phyloP scores from a whole-genome alignment of 164 flowering plant genomes.

The Aristolochia fimbriata region DNA sequence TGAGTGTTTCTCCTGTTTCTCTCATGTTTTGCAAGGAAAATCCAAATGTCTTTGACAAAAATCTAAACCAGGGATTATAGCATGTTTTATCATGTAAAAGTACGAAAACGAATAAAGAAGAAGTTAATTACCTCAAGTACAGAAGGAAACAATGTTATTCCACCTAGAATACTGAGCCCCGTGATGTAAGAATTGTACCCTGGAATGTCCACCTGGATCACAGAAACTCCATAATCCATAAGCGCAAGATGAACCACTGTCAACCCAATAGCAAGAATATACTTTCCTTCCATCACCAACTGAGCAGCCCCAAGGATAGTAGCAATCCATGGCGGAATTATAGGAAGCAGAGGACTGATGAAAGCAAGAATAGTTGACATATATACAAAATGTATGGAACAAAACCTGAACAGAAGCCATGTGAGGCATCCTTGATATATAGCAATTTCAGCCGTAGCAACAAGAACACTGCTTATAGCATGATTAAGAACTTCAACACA shows the following conservation, averaged over 20 bases:
- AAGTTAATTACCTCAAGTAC: conserved; percentile 66
- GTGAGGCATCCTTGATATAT: conserved; percentile 87
- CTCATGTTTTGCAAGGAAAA: too few relatives aligned
- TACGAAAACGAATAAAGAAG: not conserved
- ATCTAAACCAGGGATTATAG: too few relatives aligned
- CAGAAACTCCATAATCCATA: conserved; percentile 69
- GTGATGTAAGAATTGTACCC: conserved; percentile 79
- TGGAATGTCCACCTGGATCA: conserved; percentile 81
- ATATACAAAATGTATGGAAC: conserved; percentile 72
- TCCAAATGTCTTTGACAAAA: too few relatives aligned
- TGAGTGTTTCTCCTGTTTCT: too few relatives aligned
- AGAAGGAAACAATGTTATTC: conserved; percentile 90
- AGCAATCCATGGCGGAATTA: conserved; percentile 73
- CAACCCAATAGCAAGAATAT: conserved; percentile 49
- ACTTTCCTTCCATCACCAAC: conserved; percentile 61
- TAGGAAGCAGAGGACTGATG: conserved; percentile 68
- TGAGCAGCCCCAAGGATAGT: conserved; percentile 72
- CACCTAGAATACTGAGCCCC: conserved; percentile 94
- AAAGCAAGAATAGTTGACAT: conserved; percentile 80
- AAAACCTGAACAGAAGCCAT: conserved; percentile 86
- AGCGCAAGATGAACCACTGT: conserved; percentile 57
- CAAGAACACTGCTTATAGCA: conserved; percentile 76
- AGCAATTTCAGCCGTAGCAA: conserved; percentile 83
- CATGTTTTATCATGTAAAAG: not conserved
- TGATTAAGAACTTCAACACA: conserved; percentile 85